A percentile compares a stretch with the other conserved stretches of the same genome.
These are phyloP conservation scores for Teunomyces pallodes DNA, from an alignment of 805 yeast genomes.

Conservation along the genomic window DNA sequence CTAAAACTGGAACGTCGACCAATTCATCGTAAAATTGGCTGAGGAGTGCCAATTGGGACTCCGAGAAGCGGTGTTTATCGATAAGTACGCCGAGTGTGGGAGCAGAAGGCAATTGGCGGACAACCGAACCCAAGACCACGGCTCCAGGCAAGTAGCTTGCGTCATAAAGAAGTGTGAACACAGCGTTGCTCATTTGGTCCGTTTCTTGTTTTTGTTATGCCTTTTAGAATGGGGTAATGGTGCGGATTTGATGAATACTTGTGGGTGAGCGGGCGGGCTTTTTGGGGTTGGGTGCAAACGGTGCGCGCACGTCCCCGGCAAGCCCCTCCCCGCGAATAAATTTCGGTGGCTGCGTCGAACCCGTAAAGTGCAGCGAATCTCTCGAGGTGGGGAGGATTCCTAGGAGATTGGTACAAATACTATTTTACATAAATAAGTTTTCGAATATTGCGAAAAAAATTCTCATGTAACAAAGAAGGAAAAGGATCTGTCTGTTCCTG, in stretches of 20 bases:
- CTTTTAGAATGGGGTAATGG: background rate
- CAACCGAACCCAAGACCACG: constrained; percentile 43
- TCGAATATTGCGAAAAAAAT: too few species aligned
- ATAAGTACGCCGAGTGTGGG: constrained; percentile 29
- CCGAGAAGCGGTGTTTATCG: constrained; percentile 25
- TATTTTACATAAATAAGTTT: too few species aligned
- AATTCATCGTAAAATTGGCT: constrained; percentile 26
- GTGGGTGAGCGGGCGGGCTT: too few species aligned
- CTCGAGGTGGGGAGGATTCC: background rate
- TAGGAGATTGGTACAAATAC: too few species aligned
- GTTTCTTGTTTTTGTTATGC: background rate
- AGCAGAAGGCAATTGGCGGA: constrained; percentile 10
- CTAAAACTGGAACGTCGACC: constrained; percentile 24
- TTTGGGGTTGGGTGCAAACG: constrained; percentile 1
- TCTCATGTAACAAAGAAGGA: too few species aligned
- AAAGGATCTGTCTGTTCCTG: too few species aligned
- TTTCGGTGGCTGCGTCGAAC: background rate
- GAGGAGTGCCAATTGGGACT: constrained; percentile 27
- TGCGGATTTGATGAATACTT: background rate
- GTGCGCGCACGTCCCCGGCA: constrained; percentile 1
- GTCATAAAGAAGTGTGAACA: constrained; percentile 49
- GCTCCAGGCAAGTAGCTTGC: constrained; percentile 58
- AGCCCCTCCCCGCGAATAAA: background rate
- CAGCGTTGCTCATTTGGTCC: constrained; percentile 26
- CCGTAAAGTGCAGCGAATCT: background rate